Percentiles rank a stretch among this genome's conserved stretches.
These are phyloP conservation scores for Leptodermis oblonga DNA, from an alignment of 257 asterid species.

Conservation along the genomic window DNA sequence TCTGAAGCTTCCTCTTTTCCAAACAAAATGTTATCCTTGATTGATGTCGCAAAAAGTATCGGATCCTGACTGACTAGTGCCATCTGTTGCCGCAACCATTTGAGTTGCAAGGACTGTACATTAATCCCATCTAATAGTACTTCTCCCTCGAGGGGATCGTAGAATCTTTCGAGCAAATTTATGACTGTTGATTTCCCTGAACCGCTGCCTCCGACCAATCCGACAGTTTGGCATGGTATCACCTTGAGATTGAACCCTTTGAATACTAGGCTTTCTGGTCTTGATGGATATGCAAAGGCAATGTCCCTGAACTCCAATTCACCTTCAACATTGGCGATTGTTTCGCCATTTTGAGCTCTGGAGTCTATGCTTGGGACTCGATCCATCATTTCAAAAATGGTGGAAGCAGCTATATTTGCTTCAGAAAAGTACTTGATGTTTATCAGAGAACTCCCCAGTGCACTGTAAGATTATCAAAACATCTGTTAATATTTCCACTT, in stretches of 20 bases:
- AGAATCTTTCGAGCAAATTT: conserved; percentile 47
- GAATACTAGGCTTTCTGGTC: conserved; percentile 21
- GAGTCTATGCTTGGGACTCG: conserved; percentile 23
- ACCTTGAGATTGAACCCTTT: conserved; percentile 17
- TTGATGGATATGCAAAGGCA: conserved; percentile 24
- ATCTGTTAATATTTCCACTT: not conserved
- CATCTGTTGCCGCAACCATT: conserved; percentile 49
- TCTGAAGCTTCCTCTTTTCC: conserved; percentile 44
- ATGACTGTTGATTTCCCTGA: conserved; percentile 46
- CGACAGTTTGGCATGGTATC: conserved; percentile 20
- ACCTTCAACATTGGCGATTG: conserved; percentile 14
- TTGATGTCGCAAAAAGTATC: conserved; percentile 45
- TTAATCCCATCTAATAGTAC: conserved; percentile 46
- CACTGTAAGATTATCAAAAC: conserved; percentile 5
- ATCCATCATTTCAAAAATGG: conserved; percentile 20
- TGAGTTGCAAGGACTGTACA: conserved; percentile 36
- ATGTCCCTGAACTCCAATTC: conserved; percentile 23
- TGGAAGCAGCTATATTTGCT: conserved; percentile 25
- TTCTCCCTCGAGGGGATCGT: conserved; percentile 44
- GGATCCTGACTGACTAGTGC: conserved; percentile 57
- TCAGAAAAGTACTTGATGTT: conserved; percentile 21
- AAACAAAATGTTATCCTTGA: conserved; percentile 40
- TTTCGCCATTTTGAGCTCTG: conserved; percentile 12
- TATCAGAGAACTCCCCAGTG: conserved; percentile 15
- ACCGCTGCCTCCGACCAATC: conserved; percentile 28